phyloP scores from a whole-genome alignment of 768 basidiomycete genomes.

The Leccinellum rugosiceps region DNA sequence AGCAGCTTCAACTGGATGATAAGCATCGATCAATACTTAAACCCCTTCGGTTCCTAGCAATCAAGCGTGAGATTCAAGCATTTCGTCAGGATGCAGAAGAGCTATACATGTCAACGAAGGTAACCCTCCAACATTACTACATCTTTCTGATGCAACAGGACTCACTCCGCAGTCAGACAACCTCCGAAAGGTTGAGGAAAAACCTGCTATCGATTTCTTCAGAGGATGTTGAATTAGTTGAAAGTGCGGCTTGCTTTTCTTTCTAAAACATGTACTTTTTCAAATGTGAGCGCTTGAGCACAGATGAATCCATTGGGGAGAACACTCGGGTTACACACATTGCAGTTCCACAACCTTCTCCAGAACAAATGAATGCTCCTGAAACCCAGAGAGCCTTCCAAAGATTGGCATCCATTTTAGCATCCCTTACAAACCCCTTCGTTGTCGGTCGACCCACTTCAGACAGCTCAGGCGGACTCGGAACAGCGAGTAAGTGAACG shows the following conservation, averaged over 20 bases:
- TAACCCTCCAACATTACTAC: not conserved
- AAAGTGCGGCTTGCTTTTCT: not conserved
- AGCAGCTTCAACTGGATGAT: not conserved
- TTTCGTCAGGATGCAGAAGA: not conserved
- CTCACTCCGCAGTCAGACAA: not conserved
- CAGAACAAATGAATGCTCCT: constrained; percentile 1
- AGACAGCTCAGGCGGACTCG: not conserved
- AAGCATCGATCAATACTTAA: not conserved
- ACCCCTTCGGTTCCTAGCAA: not conserved
- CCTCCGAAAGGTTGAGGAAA: constrained; percentile 4
- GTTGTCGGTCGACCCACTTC: not conserved
- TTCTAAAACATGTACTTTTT: not conserved
- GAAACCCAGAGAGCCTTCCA: not conserved
- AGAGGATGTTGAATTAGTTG: not conserved
- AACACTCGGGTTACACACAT: not conserved
- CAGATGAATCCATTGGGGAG: not conserved
- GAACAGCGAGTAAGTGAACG: not conserved
- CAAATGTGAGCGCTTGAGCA: not conserved
- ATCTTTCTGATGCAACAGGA: no score
- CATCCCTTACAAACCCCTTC: not conserved
- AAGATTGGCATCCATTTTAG: not conserved
- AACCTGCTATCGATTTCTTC: not conserved
- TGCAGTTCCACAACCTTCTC: not conserved
- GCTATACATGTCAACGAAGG: not conserved
- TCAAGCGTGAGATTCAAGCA: not conserved